These are phyloP conservation scores for Torulaspora franciscae DNA, from an alignment of 805 yeast genomes.

Conservation along the genomic window DNA sequence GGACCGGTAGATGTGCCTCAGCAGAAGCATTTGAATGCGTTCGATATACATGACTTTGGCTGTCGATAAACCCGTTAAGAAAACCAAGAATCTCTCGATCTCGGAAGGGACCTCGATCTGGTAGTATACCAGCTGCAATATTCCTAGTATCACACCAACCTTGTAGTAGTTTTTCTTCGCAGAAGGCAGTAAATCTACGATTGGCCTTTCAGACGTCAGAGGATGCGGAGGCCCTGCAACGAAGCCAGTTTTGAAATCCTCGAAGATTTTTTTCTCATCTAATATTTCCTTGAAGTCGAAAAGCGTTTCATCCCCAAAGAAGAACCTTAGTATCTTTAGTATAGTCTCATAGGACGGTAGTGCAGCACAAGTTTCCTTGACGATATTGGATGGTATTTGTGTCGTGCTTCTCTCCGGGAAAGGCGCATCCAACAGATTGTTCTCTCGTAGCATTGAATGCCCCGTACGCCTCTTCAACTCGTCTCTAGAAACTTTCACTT, in stretches of 20 bases:
- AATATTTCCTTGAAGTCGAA: conserved; percentile 13
- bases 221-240: conserved; percentile 7
- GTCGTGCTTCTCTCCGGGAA: conserved; percentile 10
- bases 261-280: conserved; percentile 22
- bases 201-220: conserved; percentile 4
- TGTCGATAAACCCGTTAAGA: conserved; percentile 27
- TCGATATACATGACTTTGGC: conserved; percentile 30
- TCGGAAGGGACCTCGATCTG: conserved; percentile 17
- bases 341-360: conserved; percentile 25
- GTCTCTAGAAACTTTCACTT: conserved; percentile 25
- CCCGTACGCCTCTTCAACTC: conserved; percentile 21
- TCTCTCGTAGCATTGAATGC: conserved; percentile 20
- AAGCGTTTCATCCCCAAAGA: conserved; percentile 19
- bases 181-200: conserved; percentile 9
- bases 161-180: conserved; percentile 27
- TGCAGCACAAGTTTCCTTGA: conserved; percentile 11
- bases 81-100: conserved; percentile 19
- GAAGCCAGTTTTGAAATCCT: conserved; percentile 21
- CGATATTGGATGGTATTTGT: background rate
- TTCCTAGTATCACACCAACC: conserved; percentile 27
- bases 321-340: conserved; percentile 8
- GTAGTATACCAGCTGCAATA: conserved; percentile 20
- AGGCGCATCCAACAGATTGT: conserved; percentile 13
- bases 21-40: conserved; percentile 26
- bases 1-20: conserved; percentile 14